Evolutionary conservation across 1,284 basidiomycete species (phyloP), one percentile per base, ranked within the genome.

Genomic region (Malassezia slooffiae): DNA sequence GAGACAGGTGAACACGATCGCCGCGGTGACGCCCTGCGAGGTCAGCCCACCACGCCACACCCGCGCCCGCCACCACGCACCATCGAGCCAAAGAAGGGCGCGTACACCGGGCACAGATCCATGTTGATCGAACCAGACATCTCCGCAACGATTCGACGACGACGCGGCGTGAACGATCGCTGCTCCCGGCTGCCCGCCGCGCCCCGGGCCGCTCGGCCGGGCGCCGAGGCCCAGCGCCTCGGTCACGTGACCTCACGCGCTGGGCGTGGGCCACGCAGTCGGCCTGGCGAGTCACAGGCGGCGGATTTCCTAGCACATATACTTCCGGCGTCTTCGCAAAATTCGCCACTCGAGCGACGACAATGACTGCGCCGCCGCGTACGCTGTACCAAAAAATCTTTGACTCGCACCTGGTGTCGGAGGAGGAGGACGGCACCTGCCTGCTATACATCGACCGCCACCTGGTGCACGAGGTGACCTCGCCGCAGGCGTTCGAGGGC

Each of bases 41-140:
- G 17, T 6, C 36, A n/a, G 8, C n/a, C n/a, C 16, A 21, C 22
- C 26, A n/a, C 33, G 16, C 17, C 26, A 19, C 21, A 11, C 13
- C 29, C 37, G 30, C 8, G 10, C 7, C 27, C 20, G 15, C 15
- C 5, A 21, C 23, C 16, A 65, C 83, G 70, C 60, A 85, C 85
- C 86, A 93, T 87, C 48, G 85, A 85, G 69, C 88, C 85, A 69
- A 96, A 96, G 77, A 96, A 95, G 64, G 91, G 89, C 54, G 89
- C 85, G 74, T 67, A 67, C 26, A 67, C 63, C 41, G 63, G 63
- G 58, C 63, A 67, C 15, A 67, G 56, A 47, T 65, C 62, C 27
- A 54, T 53, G 58, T 65, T 65, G 51, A 62, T 59, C 38, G 51
- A 46, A 31, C 56, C 47, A 39, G 54, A 52, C 57, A 62, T 60